Evolutionary conservation across 345 rosid genomes (phyloP).

Genomic region (Murraya paniculata): DNA sequence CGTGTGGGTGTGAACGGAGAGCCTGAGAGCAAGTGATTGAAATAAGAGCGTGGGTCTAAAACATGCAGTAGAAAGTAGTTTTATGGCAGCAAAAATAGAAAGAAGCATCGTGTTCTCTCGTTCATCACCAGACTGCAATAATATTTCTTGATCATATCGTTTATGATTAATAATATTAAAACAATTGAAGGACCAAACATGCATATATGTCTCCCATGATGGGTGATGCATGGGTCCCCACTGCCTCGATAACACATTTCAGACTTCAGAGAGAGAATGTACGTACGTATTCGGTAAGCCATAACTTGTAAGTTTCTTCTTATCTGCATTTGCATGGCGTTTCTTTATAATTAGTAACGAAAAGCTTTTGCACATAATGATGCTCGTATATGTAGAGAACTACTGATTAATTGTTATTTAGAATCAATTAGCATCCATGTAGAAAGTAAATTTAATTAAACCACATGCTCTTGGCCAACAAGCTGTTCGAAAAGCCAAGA

Average conservation of each 20-base stretch:
- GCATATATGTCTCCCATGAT: constrained; percentile 45
- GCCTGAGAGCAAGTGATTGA: not conserved
- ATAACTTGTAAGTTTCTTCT: constrained; percentile 20
- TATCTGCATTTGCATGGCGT: not conserved
- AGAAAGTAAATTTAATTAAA: not conserved
- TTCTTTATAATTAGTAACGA: too few species aligned
- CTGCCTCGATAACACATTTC: constrained; percentile 23
- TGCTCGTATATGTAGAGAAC: not conserved
- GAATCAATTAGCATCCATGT: not conserved
- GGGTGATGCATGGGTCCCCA: constrained; percentile 60
- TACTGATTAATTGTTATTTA: not conserved
- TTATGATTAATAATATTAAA: not conserved
- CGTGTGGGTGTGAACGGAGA: too few species aligned
- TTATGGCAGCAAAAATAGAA: constrained; percentile 21
- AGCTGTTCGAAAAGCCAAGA: not conserved
- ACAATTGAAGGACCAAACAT: constrained; percentile 20
- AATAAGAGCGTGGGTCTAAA: constrained; percentile 18
- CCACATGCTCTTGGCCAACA: not conserved
- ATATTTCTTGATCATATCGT: not conserved
- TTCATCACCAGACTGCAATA: constrained; percentile 1
- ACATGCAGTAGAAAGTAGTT: not conserved
- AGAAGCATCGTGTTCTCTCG: constrained; percentile 36
- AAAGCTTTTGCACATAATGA: too few species aligned
- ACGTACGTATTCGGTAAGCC: constrained; percentile 19
- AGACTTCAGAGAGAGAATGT: constrained; percentile 16